These are phyloP conservation scores for Stylosanthes scabra DNA, from an alignment of 331 rosid genomes.

Conservation along the genomic window DNA sequence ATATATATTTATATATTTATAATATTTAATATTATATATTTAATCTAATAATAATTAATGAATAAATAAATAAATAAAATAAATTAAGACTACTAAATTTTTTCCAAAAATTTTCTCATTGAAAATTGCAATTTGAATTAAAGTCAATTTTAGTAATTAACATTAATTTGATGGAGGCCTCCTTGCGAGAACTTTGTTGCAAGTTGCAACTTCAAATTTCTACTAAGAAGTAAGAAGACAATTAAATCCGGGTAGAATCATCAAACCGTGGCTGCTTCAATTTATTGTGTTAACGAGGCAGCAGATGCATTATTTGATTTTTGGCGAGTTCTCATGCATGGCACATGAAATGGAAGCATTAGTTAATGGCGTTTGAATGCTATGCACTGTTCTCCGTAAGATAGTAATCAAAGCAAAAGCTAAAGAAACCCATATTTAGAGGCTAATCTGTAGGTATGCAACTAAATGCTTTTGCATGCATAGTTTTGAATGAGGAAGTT, in stretches of 20 bases:
- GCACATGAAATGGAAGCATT: conserved; percentile 55
- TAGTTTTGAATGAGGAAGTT: conserved; percentile 60
- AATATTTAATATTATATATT: too few species aligned
- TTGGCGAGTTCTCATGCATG: conserved; percentile 58
- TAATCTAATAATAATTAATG: too few species aligned
- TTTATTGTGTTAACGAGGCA: conserved; percentile 30
- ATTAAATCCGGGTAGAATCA: not conserved
- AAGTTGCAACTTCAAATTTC: not conserved
- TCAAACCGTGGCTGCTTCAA: conserved; percentile 29
- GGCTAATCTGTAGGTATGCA: conserved; percentile 54
- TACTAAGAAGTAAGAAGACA: not conserved
- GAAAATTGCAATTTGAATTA: conserved; percentile 44
- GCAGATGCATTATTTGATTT: conserved; percentile 50
- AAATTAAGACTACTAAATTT: too few species aligned
- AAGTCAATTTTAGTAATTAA: not conserved
- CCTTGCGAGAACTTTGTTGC: not conserved
- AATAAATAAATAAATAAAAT: too few species aligned
- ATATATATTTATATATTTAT: too few species aligned
- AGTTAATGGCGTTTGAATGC: conserved; percentile 63
- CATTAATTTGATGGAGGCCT: not conserved
- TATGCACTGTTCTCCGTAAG: conserved; percentile 45
- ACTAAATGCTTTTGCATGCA: conserved; percentile 69
- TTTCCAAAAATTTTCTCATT: conserved; percentile 30
- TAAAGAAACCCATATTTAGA: conserved; percentile 48
- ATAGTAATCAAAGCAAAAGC: conserved; percentile 44